Evolutionary conservation across 2,329 filamentous ascomycete species (phyloP), one percentile per base, ranked within the genome.

Genomic region (Ascochyta rabiei): DNA sequence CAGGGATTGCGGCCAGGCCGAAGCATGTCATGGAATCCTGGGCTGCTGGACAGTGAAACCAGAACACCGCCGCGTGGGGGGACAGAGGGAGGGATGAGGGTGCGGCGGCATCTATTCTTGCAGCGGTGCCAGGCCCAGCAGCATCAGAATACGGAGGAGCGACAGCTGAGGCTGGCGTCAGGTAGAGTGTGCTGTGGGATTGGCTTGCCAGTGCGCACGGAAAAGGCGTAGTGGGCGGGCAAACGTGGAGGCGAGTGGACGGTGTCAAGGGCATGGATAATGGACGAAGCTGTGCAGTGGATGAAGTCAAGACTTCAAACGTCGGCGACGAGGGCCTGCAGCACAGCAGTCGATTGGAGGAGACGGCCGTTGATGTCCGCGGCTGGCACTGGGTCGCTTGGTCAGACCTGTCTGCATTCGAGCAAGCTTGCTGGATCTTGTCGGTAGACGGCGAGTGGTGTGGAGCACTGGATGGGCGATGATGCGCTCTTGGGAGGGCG

Each of bases 101-200:
- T 40, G 44, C 19, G 39, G 28, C 43, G 13, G 40, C 6, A 42
- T 15, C 52, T 55, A 55, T 55, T 49, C 41, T 46, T 48, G 40
- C 30, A 30, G 34, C 39, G 10, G 8, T 39, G 51, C 35, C 34
- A 47, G 41, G 35, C 26, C 26, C 40, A 49, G 34, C 46, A 33
- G 6, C 40, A 24, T 44, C 45, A 45, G 34, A 45, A 45, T 49
- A 28, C 13, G 52, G 46, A 41, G 23, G 45, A 35, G 21, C 39
- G 28, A 46, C 15, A 26, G 44, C 33, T 26, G 13, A 37, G 39
- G 50, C 52, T 53, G 54, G 62, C 60, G 30, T 56, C 64, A 67
- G 47, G 50, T 67, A 63, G 59, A 66, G 61, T 45, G 54, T 28
- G 31, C 42, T 21, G 40, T 39, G 40, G 49, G 46, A 23, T n/a